These are phyloP conservation scores for Blepharisma japonicum DNA, from an alignment of 73 alveolate species.

Conservation along the genomic window DNA sequence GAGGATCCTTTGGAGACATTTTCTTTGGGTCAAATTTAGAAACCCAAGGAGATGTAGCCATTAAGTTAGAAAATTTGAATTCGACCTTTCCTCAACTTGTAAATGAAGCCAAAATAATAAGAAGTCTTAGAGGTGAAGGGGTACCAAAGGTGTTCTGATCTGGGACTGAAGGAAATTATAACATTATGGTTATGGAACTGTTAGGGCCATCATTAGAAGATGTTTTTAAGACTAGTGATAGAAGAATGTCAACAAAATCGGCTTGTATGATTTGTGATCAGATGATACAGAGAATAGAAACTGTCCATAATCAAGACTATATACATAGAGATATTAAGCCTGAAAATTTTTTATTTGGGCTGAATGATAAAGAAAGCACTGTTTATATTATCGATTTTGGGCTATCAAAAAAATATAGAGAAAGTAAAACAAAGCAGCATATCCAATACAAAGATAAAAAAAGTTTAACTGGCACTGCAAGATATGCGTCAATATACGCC, in stretches of 20 bases:
- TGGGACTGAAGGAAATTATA: conserved; percentile 82
- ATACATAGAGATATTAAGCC: conserved; percentile 87
- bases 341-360: conserved; percentile 73
- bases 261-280: conserved; percentile 76
- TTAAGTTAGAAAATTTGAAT: conserved; percentile 56
- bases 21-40: conserved; percentile 59
- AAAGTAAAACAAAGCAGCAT: conserved; percentile 65
- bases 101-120: conserved; percentile 63
- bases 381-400: conserved; percentile 92
- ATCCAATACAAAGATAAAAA: conserved; percentile 55
- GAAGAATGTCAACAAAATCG: conserved; percentile 74
- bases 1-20: conserved; percentile 58
- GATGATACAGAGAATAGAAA: conserved; percentile 77
- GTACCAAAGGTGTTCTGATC: conserved; percentile 78
- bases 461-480: conserved; percentile 77
- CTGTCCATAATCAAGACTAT: conserved; percentile 59
- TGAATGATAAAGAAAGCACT: conserved; percentile 56
- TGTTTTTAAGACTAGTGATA: conserved; percentile 65
- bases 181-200: conserved; percentile 83
- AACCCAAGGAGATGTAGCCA: conserved; percentile 69
- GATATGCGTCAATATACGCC: conserved; percentile 65
- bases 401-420: conserved; percentile 79
- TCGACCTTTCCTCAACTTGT: conserved; percentile 46
- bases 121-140: conserved; percentile 66
- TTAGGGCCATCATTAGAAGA: conserved; percentile 90